Conservation (phyloP, 345 rosid genomes). For the Ricinus communis region DNA sequence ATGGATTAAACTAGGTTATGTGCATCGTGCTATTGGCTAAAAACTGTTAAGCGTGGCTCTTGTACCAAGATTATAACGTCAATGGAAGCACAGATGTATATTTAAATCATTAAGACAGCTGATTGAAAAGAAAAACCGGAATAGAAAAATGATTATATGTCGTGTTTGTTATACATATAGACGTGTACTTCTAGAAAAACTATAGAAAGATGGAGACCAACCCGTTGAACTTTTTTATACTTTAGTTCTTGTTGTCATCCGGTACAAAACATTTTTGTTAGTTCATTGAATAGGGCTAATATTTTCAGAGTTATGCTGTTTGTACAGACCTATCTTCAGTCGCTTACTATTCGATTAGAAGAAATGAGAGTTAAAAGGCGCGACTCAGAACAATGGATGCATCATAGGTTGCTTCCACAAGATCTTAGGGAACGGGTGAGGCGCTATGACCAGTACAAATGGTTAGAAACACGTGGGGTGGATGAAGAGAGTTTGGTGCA, state of each 20-base stretch:
- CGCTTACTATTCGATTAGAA: slow-evolving; percentile 89
- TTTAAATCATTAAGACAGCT: not conserved
- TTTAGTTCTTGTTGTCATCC: not conserved
- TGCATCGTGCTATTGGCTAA: not conserved
- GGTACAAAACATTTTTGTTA: slow-evolving; percentile 1
- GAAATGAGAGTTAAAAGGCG: slow-evolving; percentile 98
- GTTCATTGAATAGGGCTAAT: slow-evolving; percentile 1
- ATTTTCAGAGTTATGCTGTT: slow-evolving; percentile 17
- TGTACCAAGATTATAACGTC: not conserved
- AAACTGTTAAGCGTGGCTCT: not conserved
- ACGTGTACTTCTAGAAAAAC: not conserved
- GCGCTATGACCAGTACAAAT: slow-evolving; percentile 92
- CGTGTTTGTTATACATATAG: not conserved
- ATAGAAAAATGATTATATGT: not conserved
- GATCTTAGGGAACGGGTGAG: slow-evolving; percentile 86
- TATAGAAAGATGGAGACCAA: not conserved
- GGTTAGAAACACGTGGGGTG: slow-evolving; percentile 96
- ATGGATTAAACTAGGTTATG: not conserved
- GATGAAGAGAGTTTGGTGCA: slow-evolving; percentile 88
- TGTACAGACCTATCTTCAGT: slow-evolving; percentile 92
- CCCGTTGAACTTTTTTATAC: not conserved
- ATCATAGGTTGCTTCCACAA: slow-evolving; percentile 88
- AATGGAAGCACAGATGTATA: not conserved
- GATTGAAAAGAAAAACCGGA: not conserved
- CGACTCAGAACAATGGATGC: slow-evolving; percentile 99